Evolutionary conservation across 75 land plant genomes (phyloP).

Genomic region (Sequoia sempervirens): DNA sequence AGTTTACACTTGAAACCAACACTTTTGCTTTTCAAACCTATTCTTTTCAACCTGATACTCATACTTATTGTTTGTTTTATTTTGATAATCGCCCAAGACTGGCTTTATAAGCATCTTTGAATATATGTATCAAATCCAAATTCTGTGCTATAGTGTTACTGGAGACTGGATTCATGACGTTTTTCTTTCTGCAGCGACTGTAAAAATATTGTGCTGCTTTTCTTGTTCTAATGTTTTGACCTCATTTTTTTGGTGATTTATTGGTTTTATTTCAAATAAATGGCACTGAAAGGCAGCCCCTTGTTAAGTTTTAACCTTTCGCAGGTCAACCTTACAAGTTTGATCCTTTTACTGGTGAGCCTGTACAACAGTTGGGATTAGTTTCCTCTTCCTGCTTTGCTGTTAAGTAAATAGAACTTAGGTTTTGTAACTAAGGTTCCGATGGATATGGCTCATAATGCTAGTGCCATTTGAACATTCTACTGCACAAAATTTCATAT

Average conservation of each 20-base stretch:
- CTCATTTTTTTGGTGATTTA: background rate
- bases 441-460: background rate
- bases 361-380: slow-evolving; percentile 6
- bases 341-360: slow-evolving; percentile 37
- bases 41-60: too few relatives aligned
- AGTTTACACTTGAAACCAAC: too few relatives aligned
- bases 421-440: background rate
- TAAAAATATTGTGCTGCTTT: too few relatives aligned
- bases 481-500: too few relatives aligned
- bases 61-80: too few relatives aligned
- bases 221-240: background rate
- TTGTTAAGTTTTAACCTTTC: slow-evolving; percentile 37
- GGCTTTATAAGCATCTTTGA: background rate
- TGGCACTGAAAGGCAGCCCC: background rate
- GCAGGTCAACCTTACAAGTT: slow-evolving; percentile 34
- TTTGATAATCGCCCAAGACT: too few relatives aligned
- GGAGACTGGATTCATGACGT: too few relatives aligned
- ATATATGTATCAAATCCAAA: background rate
- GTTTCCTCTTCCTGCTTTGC: background rate
- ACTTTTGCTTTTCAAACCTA: too few relatives aligned
- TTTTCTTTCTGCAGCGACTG: accelerated
- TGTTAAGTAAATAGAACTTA: background rate
- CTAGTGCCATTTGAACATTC: background rate
- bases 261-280: background rate
- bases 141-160: too few relatives aligned